These are phyloP conservation scores for Nicotiana obtusifolia DNA, from an alignment of 257 asterid species.

Conservation along the genomic window DNA sequence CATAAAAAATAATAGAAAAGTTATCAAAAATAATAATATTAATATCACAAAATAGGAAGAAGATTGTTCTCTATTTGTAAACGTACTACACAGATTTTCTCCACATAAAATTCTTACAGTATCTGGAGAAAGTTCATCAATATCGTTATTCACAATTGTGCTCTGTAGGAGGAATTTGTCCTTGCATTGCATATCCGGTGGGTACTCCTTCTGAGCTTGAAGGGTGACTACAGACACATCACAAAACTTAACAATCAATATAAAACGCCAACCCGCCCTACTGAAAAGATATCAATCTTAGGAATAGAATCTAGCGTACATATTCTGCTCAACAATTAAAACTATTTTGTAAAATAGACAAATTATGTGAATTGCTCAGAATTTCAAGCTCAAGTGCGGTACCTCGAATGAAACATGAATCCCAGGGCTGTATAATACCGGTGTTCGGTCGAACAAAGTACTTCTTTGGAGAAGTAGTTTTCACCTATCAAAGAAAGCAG, in stretches of 20 bases:
- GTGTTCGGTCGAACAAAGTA: conserved; percentile 83
- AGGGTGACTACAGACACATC: conserved; percentile 51
- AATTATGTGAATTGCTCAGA: not conserved
- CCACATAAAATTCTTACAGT: conserved; percentile 36
- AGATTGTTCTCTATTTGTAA: not conserved
- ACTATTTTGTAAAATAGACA: not conserved
- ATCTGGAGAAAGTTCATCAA: conserved; percentile 60
- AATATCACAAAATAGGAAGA: not conserved
- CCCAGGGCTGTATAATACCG: conserved; percentile 72
- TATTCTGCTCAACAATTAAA: not conserved
- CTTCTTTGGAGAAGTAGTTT: conserved; percentile 87
- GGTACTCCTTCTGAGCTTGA: conserved; percentile 74
- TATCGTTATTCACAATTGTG: conserved; percentile 41
- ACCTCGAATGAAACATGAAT: conserved; percentile 74
- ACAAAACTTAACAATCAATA: not conserved
- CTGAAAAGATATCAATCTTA: not conserved
- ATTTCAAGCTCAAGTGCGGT: conserved; percentile 12
- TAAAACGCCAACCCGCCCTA: not conserved
- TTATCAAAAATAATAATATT: not conserved
- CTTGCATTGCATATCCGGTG: conserved; percentile 73
- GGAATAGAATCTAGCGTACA: not conserved
- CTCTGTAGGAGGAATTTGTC: conserved; percentile 81
- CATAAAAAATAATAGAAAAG: not conserved
- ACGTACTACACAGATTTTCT: not conserved
- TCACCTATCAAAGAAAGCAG: conserved; percentile 39